Base-by-base conservation (phyloP, 257 asterid genomes). In the Solanum raphanifolium region DNA sequence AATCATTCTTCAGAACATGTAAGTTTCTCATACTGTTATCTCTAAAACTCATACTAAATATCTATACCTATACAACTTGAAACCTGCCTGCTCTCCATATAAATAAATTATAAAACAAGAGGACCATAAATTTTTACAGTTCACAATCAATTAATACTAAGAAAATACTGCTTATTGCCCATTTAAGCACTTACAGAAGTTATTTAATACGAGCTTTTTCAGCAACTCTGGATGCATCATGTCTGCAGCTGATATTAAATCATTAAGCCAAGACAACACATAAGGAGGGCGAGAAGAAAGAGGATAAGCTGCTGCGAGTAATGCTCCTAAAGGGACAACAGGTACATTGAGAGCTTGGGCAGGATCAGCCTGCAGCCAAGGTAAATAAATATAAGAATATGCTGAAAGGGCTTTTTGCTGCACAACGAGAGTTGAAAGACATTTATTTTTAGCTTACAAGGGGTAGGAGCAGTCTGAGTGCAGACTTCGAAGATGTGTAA, bases 161-260 rank as follows among this genome's bases (percentile, higher is more conserved):
- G 34, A 32, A 32, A 79, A 82, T 9, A n/a, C 29, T 82, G 4
- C 12, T 9, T 82, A 48, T 48, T 46, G 86, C 29, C 62, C 79
- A 41, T 34, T 39, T 60, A 21, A 68, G 20, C 71, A 92, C 98
- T 96, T 91, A 97, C 99, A 94, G 88, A 97, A 97, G 90, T 94
- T 97, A 89, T 96, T 97, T 48, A 95, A 92, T 86, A 97, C 94
- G 35, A 97, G 98, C 91, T 96, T 97, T 92, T 97, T 94, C 87
- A 97, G 90, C 76, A 96, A 91, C 89, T 97, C 99, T 5, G 99
- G 99, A 74, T 94, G 97, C 99, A 97, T 96, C 99, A 96, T 97
- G 89, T 97, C 98, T 90, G 94, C 91, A 79, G 99, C 98, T 15
- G 99, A 93, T 91, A 97, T 96, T 89, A 94, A 87, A 90, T 94